Percentiles rank a stretch among this genome's conserved stretches.
Conservation (phyloP, 2,329 filamentous ascomycete genomes). For the Drechslera avenae region DNA sequence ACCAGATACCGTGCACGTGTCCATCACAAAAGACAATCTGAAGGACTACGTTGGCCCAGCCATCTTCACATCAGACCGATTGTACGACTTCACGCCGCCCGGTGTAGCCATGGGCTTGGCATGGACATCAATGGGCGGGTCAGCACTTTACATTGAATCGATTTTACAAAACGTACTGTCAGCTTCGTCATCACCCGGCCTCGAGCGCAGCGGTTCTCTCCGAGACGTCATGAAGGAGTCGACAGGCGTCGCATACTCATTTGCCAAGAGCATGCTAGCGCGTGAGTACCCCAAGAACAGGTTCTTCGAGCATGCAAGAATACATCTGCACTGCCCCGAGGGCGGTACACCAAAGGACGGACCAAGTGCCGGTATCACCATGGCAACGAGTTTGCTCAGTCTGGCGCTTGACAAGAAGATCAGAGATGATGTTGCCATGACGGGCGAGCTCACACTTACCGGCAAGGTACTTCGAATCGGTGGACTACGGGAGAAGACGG, state of each 20-base stretch:
- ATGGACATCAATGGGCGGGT: conserved; percentile 96
- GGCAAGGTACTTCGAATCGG: conserved; percentile 96
- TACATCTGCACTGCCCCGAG: conserved; percentile 96
- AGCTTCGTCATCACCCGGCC: conserved; percentile 72
- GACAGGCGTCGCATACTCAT: conserved; percentile 92
- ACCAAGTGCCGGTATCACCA: conserved; percentile 83
- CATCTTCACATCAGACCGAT: conserved; percentile 90
- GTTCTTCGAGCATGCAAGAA: conserved; percentile 94
- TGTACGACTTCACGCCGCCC: conserved; percentile 91
- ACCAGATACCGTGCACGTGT: conserved; percentile 83
- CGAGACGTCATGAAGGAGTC: conserved; percentile 99
- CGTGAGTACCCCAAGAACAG: conserved; percentile 84
- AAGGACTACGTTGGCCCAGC: conserved; percentile 97
- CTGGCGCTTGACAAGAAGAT: conserved; percentile 80
- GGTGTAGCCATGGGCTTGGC: conserved; percentile 98
- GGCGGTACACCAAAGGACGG: conserved; percentile 94
- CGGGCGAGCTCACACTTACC: conserved; percentile 93
- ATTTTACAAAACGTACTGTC: conserved; percentile 86
- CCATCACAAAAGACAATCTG: conserved; percentile 85
- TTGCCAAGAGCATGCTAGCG: conserved; percentile 87
- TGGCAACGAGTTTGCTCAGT: conserved; percentile 91
- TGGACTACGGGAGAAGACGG: conserved; percentile 93
- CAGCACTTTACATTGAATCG: conserved; percentile 95
- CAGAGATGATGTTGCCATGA: conserved; percentile 92
- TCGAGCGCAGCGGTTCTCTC: conserved; percentile 93